Evolutionary conservation across 1,284 basidiomycete species (phyloP).

Genomic region (Tremellales sp.): DNA sequence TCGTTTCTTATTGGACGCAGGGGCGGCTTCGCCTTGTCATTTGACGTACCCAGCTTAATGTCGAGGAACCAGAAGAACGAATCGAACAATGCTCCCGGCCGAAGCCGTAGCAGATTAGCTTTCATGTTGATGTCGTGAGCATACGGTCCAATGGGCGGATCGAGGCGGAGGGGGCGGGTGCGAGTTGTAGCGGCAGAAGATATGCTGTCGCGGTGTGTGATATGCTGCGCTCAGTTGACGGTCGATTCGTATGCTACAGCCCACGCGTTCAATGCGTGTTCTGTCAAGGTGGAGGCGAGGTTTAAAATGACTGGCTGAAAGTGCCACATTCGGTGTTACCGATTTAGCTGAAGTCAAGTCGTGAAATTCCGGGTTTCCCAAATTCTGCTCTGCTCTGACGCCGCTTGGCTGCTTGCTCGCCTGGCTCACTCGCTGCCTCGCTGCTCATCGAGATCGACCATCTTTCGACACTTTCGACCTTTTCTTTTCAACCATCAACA

Average conservation of each 20-base stretch:
- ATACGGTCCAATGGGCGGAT: neutral
- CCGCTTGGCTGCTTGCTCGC: neutral
- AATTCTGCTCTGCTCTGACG: neutral
- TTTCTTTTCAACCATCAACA: slow-evolving; percentile 1
- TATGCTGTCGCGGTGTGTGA: neutral
- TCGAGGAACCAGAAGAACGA: slow-evolving; percentile 80
- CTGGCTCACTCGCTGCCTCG: neutral
- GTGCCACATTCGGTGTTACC: neutral
- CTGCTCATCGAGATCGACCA: neutral
- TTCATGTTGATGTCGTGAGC: slow-evolving; percentile 19
- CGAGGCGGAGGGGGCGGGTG: neutral
- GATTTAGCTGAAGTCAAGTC: no score
- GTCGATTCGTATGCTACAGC: no score
- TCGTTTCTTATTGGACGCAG: neutral
- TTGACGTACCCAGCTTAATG: slow-evolving; percentile 74
- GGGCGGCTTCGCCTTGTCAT: neutral
- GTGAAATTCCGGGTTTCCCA: neutral
- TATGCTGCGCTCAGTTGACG: no score
- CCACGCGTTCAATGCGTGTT: no score
- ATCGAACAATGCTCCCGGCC: slow-evolving; percentile 54
- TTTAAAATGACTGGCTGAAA: no score
- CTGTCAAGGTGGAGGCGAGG: no score
- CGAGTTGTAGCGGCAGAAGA: neutral
- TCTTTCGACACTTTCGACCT: neutral
- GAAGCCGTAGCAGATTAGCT: slow-evolving; percentile 26